A percentile compares a stretch with the other conserved stretches of the same genome.
Conservation (phyloP, 2,329 filamentous ascomycete species). For the Conoideocrella luteorostrata region DNA sequence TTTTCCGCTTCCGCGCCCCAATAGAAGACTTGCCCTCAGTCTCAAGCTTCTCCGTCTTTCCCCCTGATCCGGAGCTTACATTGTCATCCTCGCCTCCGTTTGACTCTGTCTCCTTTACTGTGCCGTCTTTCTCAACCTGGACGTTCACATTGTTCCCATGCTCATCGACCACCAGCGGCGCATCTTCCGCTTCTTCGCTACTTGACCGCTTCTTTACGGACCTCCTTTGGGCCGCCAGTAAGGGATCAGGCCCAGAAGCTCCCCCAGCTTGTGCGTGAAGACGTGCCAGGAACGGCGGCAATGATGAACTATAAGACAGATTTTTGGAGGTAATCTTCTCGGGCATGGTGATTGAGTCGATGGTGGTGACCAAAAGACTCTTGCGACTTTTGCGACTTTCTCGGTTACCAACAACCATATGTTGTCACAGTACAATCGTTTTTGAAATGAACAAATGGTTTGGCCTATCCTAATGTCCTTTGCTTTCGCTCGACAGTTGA, state of each 20-base stretch:
- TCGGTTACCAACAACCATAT: too few species aligned
- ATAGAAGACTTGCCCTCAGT: constrained; percentile 23
- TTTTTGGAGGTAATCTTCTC: constrained; percentile 65
- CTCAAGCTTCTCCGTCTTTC: constrained; percentile 18
- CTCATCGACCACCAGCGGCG: constrained; percentile 68
- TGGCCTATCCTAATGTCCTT: too few species aligned
- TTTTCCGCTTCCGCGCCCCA: constrained; percentile 48
- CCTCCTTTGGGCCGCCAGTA: constrained; percentile 44
- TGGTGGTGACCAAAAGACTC: too few species aligned
- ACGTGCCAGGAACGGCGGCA: constrained; percentile 55
- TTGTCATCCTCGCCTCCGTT: constrained; percentile 16
- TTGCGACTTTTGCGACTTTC: too few species aligned
- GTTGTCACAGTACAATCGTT: too few species aligned
- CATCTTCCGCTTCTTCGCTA: constrained; percentile 70
- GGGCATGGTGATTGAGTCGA: constrained; percentile 29
- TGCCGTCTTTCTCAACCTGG: constrained; percentile 35
- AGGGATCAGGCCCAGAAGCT: constrained; percentile 45
- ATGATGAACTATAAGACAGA: constrained; percentile 55
- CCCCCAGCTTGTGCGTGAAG: constrained; percentile 47
- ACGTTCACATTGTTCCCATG: constrained; percentile 56
- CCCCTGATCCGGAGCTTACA: constrained; percentile 25
- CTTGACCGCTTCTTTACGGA: constrained; percentile 48
- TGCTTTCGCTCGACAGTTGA: too few species aligned
- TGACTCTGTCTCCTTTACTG: constrained; percentile 26
- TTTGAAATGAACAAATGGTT: too few species aligned